These are phyloP conservation scores for Picea abies DNA, from an alignment of 83 land plant species.

Conservation along the genomic window DNA sequence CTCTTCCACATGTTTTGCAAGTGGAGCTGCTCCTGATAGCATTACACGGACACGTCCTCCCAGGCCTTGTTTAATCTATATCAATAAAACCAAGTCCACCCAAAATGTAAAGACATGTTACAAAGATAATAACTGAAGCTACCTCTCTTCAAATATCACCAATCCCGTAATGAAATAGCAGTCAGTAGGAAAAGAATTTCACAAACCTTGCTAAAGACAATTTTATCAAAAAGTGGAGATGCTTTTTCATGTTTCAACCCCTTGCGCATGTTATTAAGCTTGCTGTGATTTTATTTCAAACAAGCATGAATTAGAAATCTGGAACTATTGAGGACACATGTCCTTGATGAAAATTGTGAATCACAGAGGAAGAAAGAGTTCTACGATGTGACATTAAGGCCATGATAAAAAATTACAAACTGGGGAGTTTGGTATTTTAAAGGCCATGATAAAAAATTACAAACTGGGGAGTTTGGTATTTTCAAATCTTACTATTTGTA, in stretches of 20 bases:
- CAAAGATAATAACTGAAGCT: neutral
- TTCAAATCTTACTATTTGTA: conserved; percentile 61
- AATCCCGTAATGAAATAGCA: conserved; percentile 1
- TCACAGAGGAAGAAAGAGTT: neutral
- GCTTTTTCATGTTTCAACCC: conserved; percentile 75
- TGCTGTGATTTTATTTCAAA: conserved; percentile 49
- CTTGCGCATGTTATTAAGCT: conserved; percentile 50
- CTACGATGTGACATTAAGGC: neutral
- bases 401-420: neutral
- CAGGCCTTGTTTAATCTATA: conserved; percentile 82
- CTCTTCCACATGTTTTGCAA: conserved; percentile 86
- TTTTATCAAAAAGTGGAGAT: conserved; percentile 70
- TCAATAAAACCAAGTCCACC: neutral
- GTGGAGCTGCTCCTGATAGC: conserved; percentile 98
- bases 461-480: neutral
- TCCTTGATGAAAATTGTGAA: neutral
- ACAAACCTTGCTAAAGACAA: conserved; percentile 89
- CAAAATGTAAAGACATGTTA: neutral
- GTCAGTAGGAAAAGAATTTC: neutral
- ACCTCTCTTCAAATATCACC: neutral
- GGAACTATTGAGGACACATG: neutral
- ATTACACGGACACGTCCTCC: conserved; percentile 91
- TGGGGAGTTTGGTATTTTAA: neutral
- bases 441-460: neutral
- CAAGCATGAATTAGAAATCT: neutral